Conservation (phyloP, 768 basidiomycete genomes). For the Tephrocybe sp. region DNA sequence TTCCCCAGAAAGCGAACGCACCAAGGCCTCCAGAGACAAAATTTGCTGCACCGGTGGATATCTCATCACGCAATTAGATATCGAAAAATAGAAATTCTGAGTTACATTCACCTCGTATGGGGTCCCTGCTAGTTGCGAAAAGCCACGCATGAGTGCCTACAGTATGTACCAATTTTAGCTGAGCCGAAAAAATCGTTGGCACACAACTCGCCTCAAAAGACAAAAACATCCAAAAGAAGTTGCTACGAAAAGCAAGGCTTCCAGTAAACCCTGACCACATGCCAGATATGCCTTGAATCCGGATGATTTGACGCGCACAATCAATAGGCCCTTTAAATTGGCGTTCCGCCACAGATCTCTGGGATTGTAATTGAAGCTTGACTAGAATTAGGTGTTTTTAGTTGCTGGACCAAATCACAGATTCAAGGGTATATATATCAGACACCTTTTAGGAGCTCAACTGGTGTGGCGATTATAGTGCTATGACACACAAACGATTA, state of each 20-base stretch:
- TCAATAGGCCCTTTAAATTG: constrained; percentile 67
- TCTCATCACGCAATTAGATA: constrained; percentile 31
- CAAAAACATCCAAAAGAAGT: constrained; percentile 80
- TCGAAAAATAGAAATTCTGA: not conserved
- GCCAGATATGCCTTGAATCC: constrained; percentile 58
- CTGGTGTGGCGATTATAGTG: constrained; percentile 68
- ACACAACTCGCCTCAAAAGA: constrained; percentile 53
- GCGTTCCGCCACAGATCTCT: constrained; percentile 47
- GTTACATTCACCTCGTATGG: constrained; percentile 48
- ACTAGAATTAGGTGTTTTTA: constrained; percentile 43
- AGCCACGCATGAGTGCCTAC: constrained; percentile 59
- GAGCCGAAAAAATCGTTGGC: not conserved
- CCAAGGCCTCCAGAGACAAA: constrained; percentile 65
- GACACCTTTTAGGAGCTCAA: constrained; percentile 73
- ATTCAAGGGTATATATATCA: constrained; percentile 10
- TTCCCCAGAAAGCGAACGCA: constrained; percentile 63
- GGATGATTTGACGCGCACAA: constrained; percentile 61
- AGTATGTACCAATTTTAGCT: constrained; percentile 18
- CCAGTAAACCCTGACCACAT: constrained; percentile 77
- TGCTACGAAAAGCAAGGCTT: constrained; percentile 67
- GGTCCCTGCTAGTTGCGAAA: constrained; percentile 54
- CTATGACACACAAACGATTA: constrained; percentile 30
- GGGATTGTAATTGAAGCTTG: constrained; percentile 66
- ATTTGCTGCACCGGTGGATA: constrained; percentile 58
- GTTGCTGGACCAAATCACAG: constrained; percentile 46